Percentiles rank a stretch among this genome's conserved stretches.
Conservation (phyloP, 2,329 filamentous ascomycete genomes). For the Gliomastix tumulicola region DNA sequence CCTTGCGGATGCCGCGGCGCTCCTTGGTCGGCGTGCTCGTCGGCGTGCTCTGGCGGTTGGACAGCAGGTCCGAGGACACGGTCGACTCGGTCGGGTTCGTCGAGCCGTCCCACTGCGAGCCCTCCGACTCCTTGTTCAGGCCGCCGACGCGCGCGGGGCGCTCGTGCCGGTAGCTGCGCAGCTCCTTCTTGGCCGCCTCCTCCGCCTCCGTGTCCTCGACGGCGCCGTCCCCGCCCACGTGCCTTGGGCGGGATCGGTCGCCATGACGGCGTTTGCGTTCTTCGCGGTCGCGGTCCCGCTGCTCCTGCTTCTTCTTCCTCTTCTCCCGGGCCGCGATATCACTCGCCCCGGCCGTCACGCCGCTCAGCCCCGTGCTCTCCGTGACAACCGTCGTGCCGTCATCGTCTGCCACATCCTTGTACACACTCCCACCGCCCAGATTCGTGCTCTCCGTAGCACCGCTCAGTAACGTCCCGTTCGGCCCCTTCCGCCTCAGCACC, state of each 20-base stretch:
- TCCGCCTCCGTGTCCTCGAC: slow-evolving; percentile 59
- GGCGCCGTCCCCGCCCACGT: slow-evolving; percentile 49
- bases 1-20: slow-evolving; percentile 49
- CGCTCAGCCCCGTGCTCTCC: slow-evolving; percentile 37
- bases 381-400: slow-evolving; percentile 38
- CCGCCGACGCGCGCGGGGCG: slow-evolving; percentile 82
- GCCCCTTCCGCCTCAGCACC: slow-evolving; percentile 79
- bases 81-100: slow-evolving; percentile 60
- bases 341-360: slow-evolving; percentile 50
- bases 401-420: slow-evolving; percentile 60
- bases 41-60: slow-evolving; percentile 49
- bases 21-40: slow-evolving; percentile 40
- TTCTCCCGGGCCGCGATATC: slow-evolving; percentile 49
- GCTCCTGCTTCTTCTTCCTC: slow-evolving; percentile 44
- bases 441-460: slow-evolving; percentile 77
- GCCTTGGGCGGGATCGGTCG: slow-evolving; percentile 16
- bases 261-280: slow-evolving; percentile 15
- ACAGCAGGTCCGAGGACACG: slow-evolving; percentile 53
- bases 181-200: slow-evolving; percentile 56
- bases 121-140: slow-evolving; percentile 76
- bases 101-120: slow-evolving; percentile 69
- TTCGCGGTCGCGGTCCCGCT: slow-evolving; percentile 31
- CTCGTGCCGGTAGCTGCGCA: slow-evolving; percentile 81
- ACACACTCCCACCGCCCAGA: slow-evolving; percentile 82
- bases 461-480: slow-evolving; percentile 78